These are phyloP conservation scores for Dictyostelium brefeldianum DNA, from an alignment of 78 protist genomes.

Conservation along the genomic window DNA sequence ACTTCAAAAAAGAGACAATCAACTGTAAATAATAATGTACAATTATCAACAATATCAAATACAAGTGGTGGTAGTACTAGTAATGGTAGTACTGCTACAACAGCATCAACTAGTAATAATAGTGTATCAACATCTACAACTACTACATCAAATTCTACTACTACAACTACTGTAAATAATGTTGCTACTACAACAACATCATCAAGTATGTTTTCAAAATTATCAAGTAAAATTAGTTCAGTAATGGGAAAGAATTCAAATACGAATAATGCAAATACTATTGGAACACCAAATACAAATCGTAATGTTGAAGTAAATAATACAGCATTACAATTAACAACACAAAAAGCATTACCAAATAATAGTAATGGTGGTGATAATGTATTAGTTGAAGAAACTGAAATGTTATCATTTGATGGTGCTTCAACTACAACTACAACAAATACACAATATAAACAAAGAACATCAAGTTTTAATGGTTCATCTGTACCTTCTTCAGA, in stretches of 20 bases:
- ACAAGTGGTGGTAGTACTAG: not conserved
- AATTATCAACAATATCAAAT: not conserved
- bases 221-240: not conserved
- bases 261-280: not conserved
- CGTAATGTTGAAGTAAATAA: not conserved
- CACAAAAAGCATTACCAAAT: not conserved
- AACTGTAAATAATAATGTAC: not conserved
- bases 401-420: slow-evolving; percentile 31
- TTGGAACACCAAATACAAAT: too few relatives aligned
- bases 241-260: not conserved
- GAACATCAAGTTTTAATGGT: not conserved
- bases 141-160: not conserved
- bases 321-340: not conserved
- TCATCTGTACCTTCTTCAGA: not conserved
- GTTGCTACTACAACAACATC: not conserved
- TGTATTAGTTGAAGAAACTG: slow-evolving; percentile 5
- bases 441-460: too few relatives aligned
- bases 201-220: slow-evolving; percentile 11
- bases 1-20: not conserved
- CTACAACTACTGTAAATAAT: not conserved
- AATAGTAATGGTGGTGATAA: not conserved
- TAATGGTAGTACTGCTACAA: not conserved
- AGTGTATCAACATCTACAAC: not conserved
- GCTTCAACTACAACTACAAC: not conserved
- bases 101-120: not conserved